A percentile compares a stretch with the other conserved stretches of the same genome.
Conservation (phyloP, 306 rosid species). For the Quillaja saponaria region DNA sequence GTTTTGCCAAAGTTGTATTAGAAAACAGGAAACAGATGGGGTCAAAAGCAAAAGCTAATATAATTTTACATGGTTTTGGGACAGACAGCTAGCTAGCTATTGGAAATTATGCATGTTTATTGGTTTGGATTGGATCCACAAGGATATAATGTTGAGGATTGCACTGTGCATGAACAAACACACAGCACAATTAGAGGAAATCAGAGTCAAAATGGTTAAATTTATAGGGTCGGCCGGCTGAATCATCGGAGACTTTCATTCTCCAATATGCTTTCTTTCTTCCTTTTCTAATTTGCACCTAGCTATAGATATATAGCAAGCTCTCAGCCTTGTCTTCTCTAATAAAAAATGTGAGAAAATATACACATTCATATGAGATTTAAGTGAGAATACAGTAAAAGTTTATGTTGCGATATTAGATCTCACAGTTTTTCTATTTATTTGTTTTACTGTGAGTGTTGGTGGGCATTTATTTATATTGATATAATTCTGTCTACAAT, state of each 20-base stretch:
- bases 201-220: slow-evolving; percentile 59
- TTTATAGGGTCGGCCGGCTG: slow-evolving; percentile 46
- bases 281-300: background rate
- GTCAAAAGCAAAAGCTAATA: slow-evolving; percentile 44
- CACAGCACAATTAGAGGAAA: slow-evolving; percentile 11
- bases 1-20: slow-evolving; percentile 38
- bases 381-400: too few species aligned
- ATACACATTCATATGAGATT: too few species aligned
- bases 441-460: too few species aligned
- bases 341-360: too few species aligned
- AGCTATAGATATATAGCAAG: background rate
- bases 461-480: too few species aligned
- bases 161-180: slow-evolving; percentile 30
- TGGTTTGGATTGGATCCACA: slow-evolving; percentile 34
- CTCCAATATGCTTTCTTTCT: slow-evolving; percentile 55
- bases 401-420: too few species aligned
- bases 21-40: slow-evolving; percentile 46
- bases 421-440: too few species aligned
- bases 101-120: slow-evolving; percentile 39
- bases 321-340: too few species aligned
- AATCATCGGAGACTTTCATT: slow-evolving; percentile 72
- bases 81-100: slow-evolving; percentile 49
- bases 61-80: slow-evolving; percentile 30
- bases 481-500: too few species aligned
- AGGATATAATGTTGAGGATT: slow-evolving; percentile 36